Evolutionary conservation across 2,329 filamentous ascomycete species (phyloP), one percentile per base, ranked within the genome.

Genomic region (Annulohypoxylon truncatum): DNA sequence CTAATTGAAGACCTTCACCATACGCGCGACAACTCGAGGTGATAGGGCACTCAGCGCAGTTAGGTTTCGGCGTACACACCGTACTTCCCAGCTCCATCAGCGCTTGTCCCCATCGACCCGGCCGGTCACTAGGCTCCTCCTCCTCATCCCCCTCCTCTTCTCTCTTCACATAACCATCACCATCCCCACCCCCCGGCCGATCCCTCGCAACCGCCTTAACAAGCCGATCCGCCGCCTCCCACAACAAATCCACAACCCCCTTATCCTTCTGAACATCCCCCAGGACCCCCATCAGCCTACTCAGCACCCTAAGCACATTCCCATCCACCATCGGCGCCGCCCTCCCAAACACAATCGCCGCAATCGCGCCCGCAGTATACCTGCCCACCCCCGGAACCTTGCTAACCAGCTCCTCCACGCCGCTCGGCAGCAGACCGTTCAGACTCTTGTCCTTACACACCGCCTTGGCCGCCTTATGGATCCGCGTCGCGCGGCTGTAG

Each of bases 1-100:
- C 76, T 24, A 80, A 58, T 0, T 75, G 68, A 2, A 77, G 56
- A 1, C 84, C 85, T 62, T 88, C 86, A 2, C 72, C 72, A 68
- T 84, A 87, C 0, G 80, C 84, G 4, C 83, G 82, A 66, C 86
- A 88, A 0, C 83, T 86, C 2, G 76, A 74, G 0, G 77, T 83
- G 48, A 88, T 79, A 0, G 86, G 86, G 58, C 86, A 88, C 1
- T 72, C 71, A 2, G 75, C 75, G 68, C 88, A 90, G 53, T 85
- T 83, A 1, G 88, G 88, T 68, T 85, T 85, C 0, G 88, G 87
- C 5, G 82, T 83, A 70, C 88, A 90, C 1, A 90, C 74, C 0
- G 88, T 90, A 67, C 87, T 89, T 2, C 88, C 88, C 3, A 90
- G 79, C 72, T 90, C 88, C 88, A 90, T 90, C 24, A 90, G 76